Base-by-base conservation (phyloP, 1,284 basidiomycete species). In the Termitomyces sp. region DNA sequence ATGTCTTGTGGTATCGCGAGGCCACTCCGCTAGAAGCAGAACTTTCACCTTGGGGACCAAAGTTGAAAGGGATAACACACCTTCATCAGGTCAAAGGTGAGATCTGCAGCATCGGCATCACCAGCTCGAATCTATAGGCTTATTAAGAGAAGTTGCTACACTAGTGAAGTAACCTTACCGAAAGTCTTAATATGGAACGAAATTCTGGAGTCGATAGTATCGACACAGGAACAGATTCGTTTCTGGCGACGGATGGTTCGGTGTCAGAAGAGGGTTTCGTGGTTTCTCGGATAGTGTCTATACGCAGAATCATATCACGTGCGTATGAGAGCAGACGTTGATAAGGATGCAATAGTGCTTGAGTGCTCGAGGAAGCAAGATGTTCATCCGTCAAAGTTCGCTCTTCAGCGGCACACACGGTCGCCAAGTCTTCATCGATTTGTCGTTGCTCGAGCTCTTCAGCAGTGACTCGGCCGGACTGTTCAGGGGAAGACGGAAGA, bases 201-300 rank as follows among this genome's bases (percentile, higher is more conserved):
- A 79, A 84, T 63, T 87, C 84, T 1, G 70, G 58, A 2, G 68
- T 54, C 0, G 81, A 72, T 9, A 85, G 63, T 9, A 84, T 48
- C 5, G 68, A 67, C 9, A 77, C 58, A 13, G 76, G 72, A 28
- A 77, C 15, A 42, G 50, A 50, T 49, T 45, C 45, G 60, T 53
- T 40, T 60, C 58, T 26, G 34, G 31, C 19, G 44, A 50, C 28
- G 51, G 63, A 52, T n/a, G 58, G 43, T 43, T 61, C 52, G 45
- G 47, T 52, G 40, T 57, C 58, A 24, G 64, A 53, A 30, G 62
- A 58, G 40, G 17, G 19, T 21, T 52, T 58, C 17, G 53, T 42
- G 3, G 44, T 40, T 26, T 33, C 44, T 48, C 66, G 61, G 30
- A 68, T 62, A 44, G 61, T 57, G 53, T 72, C 68, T n/a, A 68